phyloP scores from a whole-genome alignment of 2,329 filamentous ascomycete species.

The Paraphaeosphaeria sporulosa region DNA sequence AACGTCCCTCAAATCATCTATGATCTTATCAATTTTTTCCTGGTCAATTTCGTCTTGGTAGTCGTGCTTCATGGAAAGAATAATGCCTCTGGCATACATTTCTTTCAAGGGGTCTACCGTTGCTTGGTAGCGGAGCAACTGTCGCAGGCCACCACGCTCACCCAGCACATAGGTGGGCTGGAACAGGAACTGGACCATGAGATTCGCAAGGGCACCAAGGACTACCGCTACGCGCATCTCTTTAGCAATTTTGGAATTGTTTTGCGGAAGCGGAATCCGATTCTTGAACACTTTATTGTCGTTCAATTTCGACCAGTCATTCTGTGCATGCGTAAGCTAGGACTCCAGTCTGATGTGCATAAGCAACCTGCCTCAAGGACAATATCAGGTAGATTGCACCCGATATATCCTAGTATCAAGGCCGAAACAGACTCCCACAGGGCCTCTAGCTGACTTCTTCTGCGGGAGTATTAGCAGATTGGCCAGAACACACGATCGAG shows the following conservation, averaged over 20 bases:
- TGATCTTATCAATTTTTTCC: not conserved
- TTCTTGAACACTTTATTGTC: slow-evolving; percentile 17
- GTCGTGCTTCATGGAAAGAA: slow-evolving; percentile 14
- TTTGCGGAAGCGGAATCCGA: slow-evolving; percentile 38
- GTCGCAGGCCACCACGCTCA: slow-evolving; percentile 20
- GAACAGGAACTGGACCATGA: slow-evolving; percentile 43
- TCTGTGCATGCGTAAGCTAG: slow-evolving; percentile 11
- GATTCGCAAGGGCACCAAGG: slow-evolving; percentile 35
- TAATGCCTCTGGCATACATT: slow-evolving; percentile 1
- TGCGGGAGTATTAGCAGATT: not conserved
- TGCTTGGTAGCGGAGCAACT: slow-evolving; percentile 15
- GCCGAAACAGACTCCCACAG: not conserved
- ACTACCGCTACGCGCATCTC: slow-evolving; percentile 44
- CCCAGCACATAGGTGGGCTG: slow-evolving; percentile 42
- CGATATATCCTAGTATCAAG: not conserved
- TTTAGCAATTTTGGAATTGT: slow-evolving; percentile 42
- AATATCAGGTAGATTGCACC: not conserved
- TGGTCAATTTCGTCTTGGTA: not conserved
- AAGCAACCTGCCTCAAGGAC: not conserved
- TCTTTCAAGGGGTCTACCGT: slow-evolving; percentile 14
- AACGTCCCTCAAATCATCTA: not conserved
- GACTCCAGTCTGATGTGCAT: not conserved
- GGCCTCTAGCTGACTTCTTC: not conserved
- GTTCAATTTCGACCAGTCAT: slow-evolving; percentile 11
- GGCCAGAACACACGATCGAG: not conserved